phyloP scores from a whole-genome alignment of 1,284 basidiomycete species.

The Lentinus polychrous region DNA sequence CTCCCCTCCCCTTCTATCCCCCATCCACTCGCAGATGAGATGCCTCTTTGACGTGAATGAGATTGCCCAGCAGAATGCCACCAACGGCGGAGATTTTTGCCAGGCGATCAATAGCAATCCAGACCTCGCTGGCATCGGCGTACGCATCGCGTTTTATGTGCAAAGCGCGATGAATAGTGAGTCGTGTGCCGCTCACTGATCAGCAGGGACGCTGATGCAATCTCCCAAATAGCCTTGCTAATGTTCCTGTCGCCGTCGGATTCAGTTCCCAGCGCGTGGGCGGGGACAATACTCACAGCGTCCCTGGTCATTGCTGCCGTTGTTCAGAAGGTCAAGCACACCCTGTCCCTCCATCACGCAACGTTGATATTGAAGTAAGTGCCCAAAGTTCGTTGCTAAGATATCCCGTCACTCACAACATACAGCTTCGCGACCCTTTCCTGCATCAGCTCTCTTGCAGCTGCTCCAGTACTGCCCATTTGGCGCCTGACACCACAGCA shows the following conservation, averaged over 20 bases:
- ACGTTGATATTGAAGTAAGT: conserved; percentile 23
- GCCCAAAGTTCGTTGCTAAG: neutral
- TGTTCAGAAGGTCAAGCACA: conserved; percentile 16
- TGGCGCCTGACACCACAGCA: conserved; percentile 20
- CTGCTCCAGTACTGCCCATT: conserved; percentile 23
- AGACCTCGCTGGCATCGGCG: conserved; percentile 23
- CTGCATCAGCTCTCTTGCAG: conserved; percentile 24
- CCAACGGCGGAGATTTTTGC: conserved; percentile 4
- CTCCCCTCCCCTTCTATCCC: neutral
- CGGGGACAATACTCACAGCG: conserved; percentile 22
- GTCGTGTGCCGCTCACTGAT: conserved; percentile 1
- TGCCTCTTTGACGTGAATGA: neutral
- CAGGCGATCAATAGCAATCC: conserved; percentile 20
- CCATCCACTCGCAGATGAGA: neutral
- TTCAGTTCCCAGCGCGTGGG: conserved; percentile 24
- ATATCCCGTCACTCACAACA: neutral
- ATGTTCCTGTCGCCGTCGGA: conserved; percentile 23
- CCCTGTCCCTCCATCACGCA: conserved; percentile 23
- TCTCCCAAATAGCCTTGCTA: conserved; percentile 17
- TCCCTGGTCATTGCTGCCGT: conserved; percentile 24
- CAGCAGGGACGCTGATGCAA: neutral
- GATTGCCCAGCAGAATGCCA: neutral
- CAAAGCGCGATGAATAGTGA: conserved; percentile 24
- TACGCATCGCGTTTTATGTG: conserved; percentile 23
- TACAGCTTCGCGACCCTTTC: conserved; percentile 24